phyloP scores from a whole-genome alignment of 352 stramenopile genomes.

The Globisporangium recalcitrans region DNA sequence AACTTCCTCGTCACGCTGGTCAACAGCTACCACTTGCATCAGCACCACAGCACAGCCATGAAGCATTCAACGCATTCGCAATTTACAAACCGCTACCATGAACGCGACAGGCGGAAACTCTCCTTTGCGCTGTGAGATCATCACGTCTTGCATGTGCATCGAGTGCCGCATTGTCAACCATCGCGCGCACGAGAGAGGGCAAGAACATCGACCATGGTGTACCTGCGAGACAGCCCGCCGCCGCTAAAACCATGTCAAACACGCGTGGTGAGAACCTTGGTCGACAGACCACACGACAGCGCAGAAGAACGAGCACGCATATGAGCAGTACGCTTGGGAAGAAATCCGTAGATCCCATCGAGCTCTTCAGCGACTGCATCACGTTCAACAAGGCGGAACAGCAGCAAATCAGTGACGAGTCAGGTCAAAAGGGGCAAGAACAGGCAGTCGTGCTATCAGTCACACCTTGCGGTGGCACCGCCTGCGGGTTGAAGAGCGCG shows the following conservation, averaged over 20 bases:
- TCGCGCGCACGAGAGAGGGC: not conserved
- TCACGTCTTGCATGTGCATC: conserved; percentile 40
- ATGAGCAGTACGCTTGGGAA: conserved; percentile 28
- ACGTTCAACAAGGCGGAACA: not conserved
- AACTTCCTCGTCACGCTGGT: conserved; percentile 29
- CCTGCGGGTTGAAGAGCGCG: conserved; percentile 52
- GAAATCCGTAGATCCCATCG: conserved; percentile 45
- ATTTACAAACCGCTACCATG: conserved; percentile 31
- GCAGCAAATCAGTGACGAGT: not conserved
- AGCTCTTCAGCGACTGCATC: conserved; percentile 51
- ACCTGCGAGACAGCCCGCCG: conserved; percentile 52
- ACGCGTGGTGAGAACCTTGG: not conserved
- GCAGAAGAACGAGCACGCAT: not conserved
- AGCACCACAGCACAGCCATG: not conserved
- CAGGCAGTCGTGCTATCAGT: not conserved
- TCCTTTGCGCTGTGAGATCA: conserved; percentile 70
- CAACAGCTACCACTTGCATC: conserved; percentile 8
- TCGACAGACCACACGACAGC: not conserved
- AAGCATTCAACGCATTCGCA: not conserved
- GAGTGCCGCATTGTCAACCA: not conserved
- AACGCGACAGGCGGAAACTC: conserved; percentile 67
- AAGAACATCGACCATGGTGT: not conserved
- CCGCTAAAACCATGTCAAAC: conserved; percentile 21
- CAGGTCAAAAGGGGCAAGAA: no score
- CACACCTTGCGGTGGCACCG: conserved; percentile 40